These are phyloP conservation scores for Leishmania mexicana DNA, from an alignment of 208 protist genomes.

Conservation along the genomic window DNA sequence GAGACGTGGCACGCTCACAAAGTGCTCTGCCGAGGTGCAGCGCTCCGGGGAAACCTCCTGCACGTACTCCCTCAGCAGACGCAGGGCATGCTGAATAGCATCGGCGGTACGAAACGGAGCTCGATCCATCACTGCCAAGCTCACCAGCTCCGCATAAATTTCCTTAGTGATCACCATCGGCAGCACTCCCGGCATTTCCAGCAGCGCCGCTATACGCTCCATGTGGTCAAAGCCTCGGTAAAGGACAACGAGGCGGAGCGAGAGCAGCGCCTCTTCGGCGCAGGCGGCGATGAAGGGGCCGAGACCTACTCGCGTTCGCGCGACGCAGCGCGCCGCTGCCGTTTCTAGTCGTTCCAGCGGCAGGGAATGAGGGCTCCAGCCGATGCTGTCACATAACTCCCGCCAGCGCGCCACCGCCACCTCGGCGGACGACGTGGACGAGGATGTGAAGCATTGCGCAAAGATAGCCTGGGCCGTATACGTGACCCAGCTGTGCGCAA, in stretches of 20 bases:
- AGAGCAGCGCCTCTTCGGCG: conserved; percentile 51
- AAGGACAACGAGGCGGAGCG: conserved; percentile 59
- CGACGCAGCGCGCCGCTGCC: conserved; percentile 36
- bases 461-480: conserved; percentile 58
- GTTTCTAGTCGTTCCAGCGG: conserved; percentile 39
- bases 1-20: conserved; percentile 25
- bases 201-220: conserved; percentile 43
- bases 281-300: conserved; percentile 17
- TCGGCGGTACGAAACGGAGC: conserved; percentile 31
- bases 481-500: conserved; percentile 36
- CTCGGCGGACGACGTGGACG: conserved; percentile 15
- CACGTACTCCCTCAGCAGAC: conserved; percentile 33
- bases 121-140: conserved; percentile 71
- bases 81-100: conserved; percentile 26
- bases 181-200: conserved; percentile 31
- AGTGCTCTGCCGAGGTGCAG: conserved; percentile 36
- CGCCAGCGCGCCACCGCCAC: conserved; percentile 37
- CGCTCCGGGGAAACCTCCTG: conserved; percentile 39
- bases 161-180: conserved; percentile 38
- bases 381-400: conserved; percentile 48
- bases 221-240: conserved; percentile 65
- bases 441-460: conserved; percentile 33
- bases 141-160: conserved; percentile 67
- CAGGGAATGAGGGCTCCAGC: conserved; percentile 62
- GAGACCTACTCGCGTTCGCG: conserved; percentile 22